A percentile compares a stretch with the other conserved stretches of the same genome.
phyloP scores from a whole-genome alignment of 352 stramenopile genomes.

The Phytophthora cactorum region DNA sequence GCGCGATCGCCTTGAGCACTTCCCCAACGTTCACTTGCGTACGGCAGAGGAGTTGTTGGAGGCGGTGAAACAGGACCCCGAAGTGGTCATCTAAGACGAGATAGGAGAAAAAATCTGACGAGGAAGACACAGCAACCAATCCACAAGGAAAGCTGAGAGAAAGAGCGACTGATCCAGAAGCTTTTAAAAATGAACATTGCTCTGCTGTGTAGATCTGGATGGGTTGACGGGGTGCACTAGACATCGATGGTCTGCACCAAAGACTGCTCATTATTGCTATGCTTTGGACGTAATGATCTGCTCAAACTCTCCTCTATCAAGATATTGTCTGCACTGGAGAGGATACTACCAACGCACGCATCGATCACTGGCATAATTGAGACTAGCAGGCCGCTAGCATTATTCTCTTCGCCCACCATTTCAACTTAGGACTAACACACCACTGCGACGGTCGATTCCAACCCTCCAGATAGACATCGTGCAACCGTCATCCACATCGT shows the following conservation, averaged over 20 bases:
- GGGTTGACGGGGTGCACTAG: background rate
- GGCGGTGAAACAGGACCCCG: constrained; percentile 29
- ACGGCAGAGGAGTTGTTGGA: constrained; percentile 34
- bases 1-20: constrained; percentile 40
- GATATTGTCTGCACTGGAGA: constrained; percentile 24
- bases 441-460: constrained; percentile 22
- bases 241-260: background rate
- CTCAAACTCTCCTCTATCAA: constrained; percentile 19
- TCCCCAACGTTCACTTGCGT: constrained; percentile 34
- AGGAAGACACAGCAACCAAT: too few species aligned
- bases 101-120: too few species aligned
- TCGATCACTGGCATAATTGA: constrained; percentile 9
- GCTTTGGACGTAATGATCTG: background rate
- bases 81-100: background rate
- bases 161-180: too few species aligned
- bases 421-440: constrained; percentile 19
- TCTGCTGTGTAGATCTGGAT: too few species aligned
- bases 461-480: background rate
- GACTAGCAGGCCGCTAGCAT: background rate
- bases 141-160: too few species aligned
- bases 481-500: constrained; percentile 24
- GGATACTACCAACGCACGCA: constrained; percentile 17
- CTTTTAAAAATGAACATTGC: too few species aligned
- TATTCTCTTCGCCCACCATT: background rate
- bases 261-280: background rate